Evolutionary conservation across 177 flowering plant genomes (phyloP), one percentile per base, ranked within the genome.

Genomic region (Vitis hybrid): DNA sequence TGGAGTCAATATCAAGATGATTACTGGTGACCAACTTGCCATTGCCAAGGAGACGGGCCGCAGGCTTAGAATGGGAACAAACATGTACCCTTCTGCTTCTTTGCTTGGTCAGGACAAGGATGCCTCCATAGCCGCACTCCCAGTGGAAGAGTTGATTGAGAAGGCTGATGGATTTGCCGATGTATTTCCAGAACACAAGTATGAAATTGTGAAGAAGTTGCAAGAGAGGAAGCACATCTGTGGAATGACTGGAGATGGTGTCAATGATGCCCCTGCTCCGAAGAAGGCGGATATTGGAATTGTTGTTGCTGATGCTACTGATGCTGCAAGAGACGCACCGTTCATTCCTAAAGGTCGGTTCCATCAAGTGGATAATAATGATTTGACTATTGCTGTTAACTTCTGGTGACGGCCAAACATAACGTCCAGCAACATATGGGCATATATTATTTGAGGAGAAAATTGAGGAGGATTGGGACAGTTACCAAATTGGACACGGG

Each of bases 191-290:
- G 92, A 88, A 75, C 92, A 88, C 86, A 88, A 88, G 58, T 88
- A 88, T 24, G 92, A 88, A 68, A 88, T 88, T n/a, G 92, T 88
- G 75, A 88, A 82, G 86, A 86, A 83, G 77, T 65, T 83, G 65
- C 85, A 83, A 61, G 85, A 83, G 67, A 71, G 66, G 71, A 83
- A 83, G 73, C 92, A 88, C 77, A 88, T 88, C 63, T 84, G 85
- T 71, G 92, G 92, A 62, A 88, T 88, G 92, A 88, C 92, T 13
- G 92, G 92, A 35, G 92, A 88, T 76, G 92, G 92, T 74, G 92
- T 88, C 8, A 88, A 88, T 57, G 92, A 88, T 75, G 92, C 92
- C 49, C 92, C 92, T 65, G 92, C 92, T 20, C 67, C 86, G 64
- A 88, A 88, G 79, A 88, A 85, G 80, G 92, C 92, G 2, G 92